Conservation (phyloP, 257 asterid genomes). For the Solanum commersonii region DNA sequence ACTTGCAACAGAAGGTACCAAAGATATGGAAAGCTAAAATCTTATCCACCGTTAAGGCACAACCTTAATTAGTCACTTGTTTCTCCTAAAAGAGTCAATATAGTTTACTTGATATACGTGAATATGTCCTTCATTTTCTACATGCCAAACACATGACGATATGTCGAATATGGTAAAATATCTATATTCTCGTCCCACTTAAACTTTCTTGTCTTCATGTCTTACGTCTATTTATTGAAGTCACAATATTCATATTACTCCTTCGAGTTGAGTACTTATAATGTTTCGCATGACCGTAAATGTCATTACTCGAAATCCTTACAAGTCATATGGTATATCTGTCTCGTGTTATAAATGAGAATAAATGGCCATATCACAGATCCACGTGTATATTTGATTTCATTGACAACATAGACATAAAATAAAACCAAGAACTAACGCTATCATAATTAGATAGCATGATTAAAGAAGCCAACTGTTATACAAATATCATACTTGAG, state of each 20-base stretch:
- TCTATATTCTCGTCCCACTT: not conserved
- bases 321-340: not conserved
- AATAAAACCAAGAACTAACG: not conserved
- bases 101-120: not conserved
- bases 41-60: not conserved
- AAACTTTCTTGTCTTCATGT: not conserved
- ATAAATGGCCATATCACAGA: not conserved
- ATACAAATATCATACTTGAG: not conserved
- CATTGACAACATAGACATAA: not conserved
- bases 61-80: not conserved
- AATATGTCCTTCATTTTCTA: not conserved
- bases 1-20: not conserved
- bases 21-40: not conserved
- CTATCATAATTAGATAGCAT: not conserved
- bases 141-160: not conserved
- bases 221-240: not conserved
- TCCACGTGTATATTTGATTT: not conserved
- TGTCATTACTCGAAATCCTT: no score
- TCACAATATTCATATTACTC: not conserved
- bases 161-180: not conserved
- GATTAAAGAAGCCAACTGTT: not conserved
- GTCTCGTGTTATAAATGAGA: not conserved
- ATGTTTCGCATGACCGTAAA: not conserved
- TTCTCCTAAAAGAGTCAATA: not conserved
- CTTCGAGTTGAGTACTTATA: not conserved